These are phyloP conservation scores for Stephanodiscus triporus DNA, from an alignment of 108 stramenopile species.

Conservation along the genomic window DNA sequence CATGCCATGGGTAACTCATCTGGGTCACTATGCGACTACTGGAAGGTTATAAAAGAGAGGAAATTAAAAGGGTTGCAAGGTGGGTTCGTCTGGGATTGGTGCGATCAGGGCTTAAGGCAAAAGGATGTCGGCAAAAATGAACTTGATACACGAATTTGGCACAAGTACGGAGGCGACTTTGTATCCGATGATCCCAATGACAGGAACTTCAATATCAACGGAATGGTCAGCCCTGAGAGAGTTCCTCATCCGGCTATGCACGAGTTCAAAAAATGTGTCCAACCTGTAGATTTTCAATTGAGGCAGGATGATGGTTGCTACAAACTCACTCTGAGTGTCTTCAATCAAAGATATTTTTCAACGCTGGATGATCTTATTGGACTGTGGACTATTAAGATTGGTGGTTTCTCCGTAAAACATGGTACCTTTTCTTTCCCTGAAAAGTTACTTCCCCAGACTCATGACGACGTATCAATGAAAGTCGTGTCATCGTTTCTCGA, in stretches of 20 bases:
- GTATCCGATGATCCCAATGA: constrained; percentile 75
- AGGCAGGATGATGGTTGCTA: background rate
- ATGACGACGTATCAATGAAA: background rate
- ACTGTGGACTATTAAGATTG: constrained; percentile 27
- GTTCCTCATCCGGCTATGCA: constrained; percentile 87
- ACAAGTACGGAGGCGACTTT: constrained; percentile 95
- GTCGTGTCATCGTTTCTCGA: background rate
- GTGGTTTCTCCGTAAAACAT: constrained; percentile 23
- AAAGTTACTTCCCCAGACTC: constrained; percentile 15
- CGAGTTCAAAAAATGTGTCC: constrained; percentile 88
- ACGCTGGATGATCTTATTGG: constrained; percentile 23
- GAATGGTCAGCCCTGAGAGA: constrained; percentile 89
- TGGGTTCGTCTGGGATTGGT: constrained; percentile 98
- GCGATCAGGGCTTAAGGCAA: constrained; percentile 84
- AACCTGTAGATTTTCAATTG: constrained; percentile 67
- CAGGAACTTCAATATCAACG: constrained; percentile 94
- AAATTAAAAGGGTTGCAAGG: constrained; percentile 82
- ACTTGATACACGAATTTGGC: constrained; percentile 42
- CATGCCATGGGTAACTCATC: constrained; percentile 97
- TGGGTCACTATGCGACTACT: constrained; percentile 90
- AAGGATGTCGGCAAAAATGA: background rate
- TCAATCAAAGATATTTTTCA: constrained; percentile 25
- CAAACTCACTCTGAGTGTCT: background rate
- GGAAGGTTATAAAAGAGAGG: constrained; percentile 80
- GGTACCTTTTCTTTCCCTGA: constrained; percentile 11